These are phyloP conservation scores for Clavariopsis aquatica DNA, from an alignment of 495 filamentous ascomycete species.

Conservation along the genomic window DNA sequence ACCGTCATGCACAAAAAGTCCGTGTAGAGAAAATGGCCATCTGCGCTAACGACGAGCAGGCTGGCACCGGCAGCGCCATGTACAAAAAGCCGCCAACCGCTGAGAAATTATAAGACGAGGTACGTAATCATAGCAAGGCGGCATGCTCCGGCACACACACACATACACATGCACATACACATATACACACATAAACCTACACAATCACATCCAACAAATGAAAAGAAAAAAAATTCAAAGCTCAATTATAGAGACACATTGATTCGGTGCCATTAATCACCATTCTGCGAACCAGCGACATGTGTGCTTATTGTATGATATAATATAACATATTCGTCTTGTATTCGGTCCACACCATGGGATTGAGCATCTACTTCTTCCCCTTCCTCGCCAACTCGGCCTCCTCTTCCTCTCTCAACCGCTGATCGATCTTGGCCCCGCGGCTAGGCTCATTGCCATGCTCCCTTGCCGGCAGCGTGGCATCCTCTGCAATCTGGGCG, in stretches of 20 bases:
- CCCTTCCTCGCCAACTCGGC: constrained; percentile 48
- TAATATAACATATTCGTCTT: background rate
- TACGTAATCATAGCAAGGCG: background rate
- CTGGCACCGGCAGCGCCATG: constrained; percentile 45
- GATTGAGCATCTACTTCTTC: constrained; percentile 21
- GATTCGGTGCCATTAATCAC: background rate
- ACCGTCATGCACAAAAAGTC: constrained; percentile 58
- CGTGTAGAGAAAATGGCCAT: constrained; percentile 1
- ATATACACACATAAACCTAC: no score
- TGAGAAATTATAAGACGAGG: constrained; percentile 15
- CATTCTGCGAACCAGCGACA: background rate
- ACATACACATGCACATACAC: no score
- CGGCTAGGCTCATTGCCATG: constrained; percentile 51
- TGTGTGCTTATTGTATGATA: background rate
- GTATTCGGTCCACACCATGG: background rate
- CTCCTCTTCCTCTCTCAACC: constrained; percentile 49
- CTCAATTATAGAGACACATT: background rate
- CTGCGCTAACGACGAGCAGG: constrained; percentile 30
- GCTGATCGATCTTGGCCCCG: constrained; percentile 50
- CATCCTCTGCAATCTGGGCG: constrained; percentile 55
- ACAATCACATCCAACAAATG: no score
- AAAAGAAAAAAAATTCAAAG: no score
- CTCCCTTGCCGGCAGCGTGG: constrained; percentile 37
- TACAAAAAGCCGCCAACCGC: constrained; percentile 41
- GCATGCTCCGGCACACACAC: no score